Base-by-base conservation (phyloP, 176 grass and related monocot genomes). In the maize (Zea mays) region DNA sequence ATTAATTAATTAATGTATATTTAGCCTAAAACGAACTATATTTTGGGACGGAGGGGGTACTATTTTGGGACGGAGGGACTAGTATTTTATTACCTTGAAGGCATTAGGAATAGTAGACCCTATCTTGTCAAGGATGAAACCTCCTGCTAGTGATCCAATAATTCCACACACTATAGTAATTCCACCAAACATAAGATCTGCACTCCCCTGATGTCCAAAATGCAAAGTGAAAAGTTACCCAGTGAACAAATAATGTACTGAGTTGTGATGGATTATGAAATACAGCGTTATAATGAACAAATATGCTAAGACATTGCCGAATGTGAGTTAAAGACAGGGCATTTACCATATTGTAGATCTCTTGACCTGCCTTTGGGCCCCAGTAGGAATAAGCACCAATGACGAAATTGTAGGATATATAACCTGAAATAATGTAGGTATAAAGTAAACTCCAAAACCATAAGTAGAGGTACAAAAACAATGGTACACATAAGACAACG, bases 331-430 rank as follows among this genome's bases (percentile, higher is more conserved):
- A 44, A 61, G 60, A 70, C 15, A 75, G 39, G 58, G 77, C 37
- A 81, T 85, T 81, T 95, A 99, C 96, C 96, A 99, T 95, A 49
- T 95, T 70, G 66, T 99, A 99, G 79, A 99, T 99, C 68, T 83
- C 83, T 80, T 90, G 80, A 52, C 96, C 96, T 65, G 96, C 96
- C 72, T 99, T 99, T 16, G 96, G 92, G 39, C 96, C 96, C 96
- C 96, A 99, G 68, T 99, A 99, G 10, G 96, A 99, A 93, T 99
- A 99, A 62, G 96, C 90, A 80, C 96, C 96, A 81, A 99, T 95
- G 19, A 99, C 96, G 82, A 90, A 90, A 82, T 99, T 99, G 83
- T 99, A 99, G 27, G 88, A 46, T 49, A 99, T 95, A 57, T 99
- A 99, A 76, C 96, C 96, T 99, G 84, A 10, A 84, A 84, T 14